Conservation (phyloP, 768 basidiomycete species). For the Rhizopogon rudus region DNA sequence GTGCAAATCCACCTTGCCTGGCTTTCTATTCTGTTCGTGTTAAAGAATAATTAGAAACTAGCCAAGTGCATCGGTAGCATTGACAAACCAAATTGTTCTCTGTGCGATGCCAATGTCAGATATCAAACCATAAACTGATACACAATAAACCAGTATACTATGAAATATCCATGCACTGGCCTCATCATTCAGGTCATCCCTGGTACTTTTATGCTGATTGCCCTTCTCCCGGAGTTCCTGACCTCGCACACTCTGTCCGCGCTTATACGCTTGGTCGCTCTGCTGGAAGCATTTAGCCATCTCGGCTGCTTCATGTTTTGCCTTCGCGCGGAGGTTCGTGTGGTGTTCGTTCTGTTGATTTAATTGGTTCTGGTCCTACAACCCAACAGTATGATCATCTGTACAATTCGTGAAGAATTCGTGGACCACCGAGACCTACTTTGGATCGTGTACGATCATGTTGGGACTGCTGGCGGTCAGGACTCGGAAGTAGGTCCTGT, state of each 20-base stretch:
- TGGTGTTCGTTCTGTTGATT: conserved; percentile 74
- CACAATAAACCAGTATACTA: conserved; percentile 22
- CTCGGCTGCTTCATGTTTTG: conserved; percentile 72
- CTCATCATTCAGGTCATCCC: conserved; percentile 74
- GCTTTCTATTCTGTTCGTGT: conserved; percentile 50
- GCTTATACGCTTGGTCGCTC: conserved; percentile 69
- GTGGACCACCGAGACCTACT: conserved; percentile 5
- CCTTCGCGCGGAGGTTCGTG: conserved; percentile 61
- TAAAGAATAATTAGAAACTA: neutral
- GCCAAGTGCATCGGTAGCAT: neutral
- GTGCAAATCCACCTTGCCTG: conserved; percentile 83
- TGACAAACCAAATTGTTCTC: conserved; percentile 68
- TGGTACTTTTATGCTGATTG: conserved; percentile 69
- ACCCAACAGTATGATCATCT: neutral
- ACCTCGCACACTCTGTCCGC: conserved; percentile 69
- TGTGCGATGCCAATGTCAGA: conserved; percentile 19
- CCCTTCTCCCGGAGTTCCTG: conserved; percentile 81
- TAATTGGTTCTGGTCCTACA: conserved; percentile 48
- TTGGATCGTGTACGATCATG: conserved; percentile 12
- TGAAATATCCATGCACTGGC: conserved; percentile 86
- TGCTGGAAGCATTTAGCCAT: conserved; percentile 70
- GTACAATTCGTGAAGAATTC: neutral
- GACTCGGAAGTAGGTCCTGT: neutral
- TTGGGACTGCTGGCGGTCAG: conserved; percentile 5
- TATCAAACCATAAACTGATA: conserved; percentile 1